These are phyloP conservation scores for Marasmius oreades DNA, from an alignment of 1,284 basidiomycete genomes.

Conservation along the genomic window DNA sequence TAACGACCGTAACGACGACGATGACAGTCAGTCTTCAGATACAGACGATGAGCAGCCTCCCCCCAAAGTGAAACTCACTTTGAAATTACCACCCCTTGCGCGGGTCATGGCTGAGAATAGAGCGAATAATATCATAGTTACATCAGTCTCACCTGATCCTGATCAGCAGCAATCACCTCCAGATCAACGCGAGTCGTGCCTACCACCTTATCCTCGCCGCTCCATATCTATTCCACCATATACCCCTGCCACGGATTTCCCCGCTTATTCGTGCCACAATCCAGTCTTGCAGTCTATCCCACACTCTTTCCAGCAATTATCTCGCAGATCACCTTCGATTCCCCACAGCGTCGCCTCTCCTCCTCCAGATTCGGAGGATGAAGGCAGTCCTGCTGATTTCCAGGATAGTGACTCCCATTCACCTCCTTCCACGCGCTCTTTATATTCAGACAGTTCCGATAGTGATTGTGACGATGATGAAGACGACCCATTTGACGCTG, in stretches of 20 bases:
- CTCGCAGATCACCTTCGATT: constrained; percentile 39
- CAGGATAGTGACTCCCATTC: constrained; percentile 4
- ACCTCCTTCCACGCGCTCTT: not conserved
- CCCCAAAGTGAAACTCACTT: constrained; percentile 12
- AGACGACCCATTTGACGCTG: constrained; percentile 5
- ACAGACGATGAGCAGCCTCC: constrained; percentile 12
- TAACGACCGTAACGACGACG: constrained; percentile 55
- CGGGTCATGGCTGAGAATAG: constrained; percentile 7
- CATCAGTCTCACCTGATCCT: not conserved
- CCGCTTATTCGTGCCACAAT: not conserved
- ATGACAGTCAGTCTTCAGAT: constrained; percentile 37
- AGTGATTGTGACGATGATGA: constrained; percentile 10
- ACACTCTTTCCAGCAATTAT: not conserved
- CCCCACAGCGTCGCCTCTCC: constrained; percentile 31
- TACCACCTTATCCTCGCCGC: constrained; percentile 3
- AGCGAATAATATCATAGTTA: not conserved
- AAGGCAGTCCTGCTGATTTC: constrained; percentile 12
- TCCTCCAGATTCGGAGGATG: constrained; percentile 21
- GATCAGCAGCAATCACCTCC: constrained; percentile 23
- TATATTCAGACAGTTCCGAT: not conserved
- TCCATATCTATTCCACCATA: constrained; percentile 12
- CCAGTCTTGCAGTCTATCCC: not conserved
- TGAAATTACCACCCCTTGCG: constrained; percentile 12
- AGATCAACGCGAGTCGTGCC: constrained; percentile 15
- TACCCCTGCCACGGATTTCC: constrained; percentile 3